Base-by-base conservation (phyloP, 2,329 filamentous ascomycete genomes). In the Fusarium sp. region DNA sequence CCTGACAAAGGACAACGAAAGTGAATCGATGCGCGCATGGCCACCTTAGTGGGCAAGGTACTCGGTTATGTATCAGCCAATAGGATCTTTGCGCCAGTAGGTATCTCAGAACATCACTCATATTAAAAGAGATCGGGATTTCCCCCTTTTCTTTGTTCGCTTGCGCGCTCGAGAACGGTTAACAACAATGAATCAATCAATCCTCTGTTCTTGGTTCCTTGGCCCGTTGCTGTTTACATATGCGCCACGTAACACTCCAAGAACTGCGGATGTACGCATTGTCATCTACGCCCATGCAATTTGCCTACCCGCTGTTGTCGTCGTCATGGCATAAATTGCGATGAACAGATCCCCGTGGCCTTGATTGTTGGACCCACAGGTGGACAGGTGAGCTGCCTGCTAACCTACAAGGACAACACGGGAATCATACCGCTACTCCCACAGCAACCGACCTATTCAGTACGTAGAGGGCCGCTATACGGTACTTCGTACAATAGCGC, bases 251-350 rank as follows among this genome's bases (percentile, higher is more conserved):
- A 68, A 41, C 55, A 68, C 58, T 39, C 26, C 48, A 59, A 58
- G 14, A 30, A 68, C 26, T 48, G 24, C 30, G 39, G 54, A 30
- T 30, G 28, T 30, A 42, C 47, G 60, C 70, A 71, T 66, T 70
- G 39, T 55, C 53, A 55, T 70, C 36, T 56, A 36, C 31, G 41
- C 58, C 65, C 35, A 58, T 53, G 51, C 59, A 58, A 58, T 53
- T 59, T 73, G 65, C 54, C 61, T 55, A 42, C 47, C 44, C 41
- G 42, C 48, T 33, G 54, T 54, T 56, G 67, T 57, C 62, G 67
- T 65, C 70, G 67, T 73, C 62, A 68, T 74, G 71, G 51, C 71
- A 73, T 69, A 73, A 73, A 74, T 73, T 73, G 61, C 45, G 71
- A 71, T 73, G 47, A 61, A 42, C 63, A 61, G 51, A 71, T 72